Conservation (phyloP, 2,329 filamentous ascomycete genomes). For the Cytospora mali region DNA sequence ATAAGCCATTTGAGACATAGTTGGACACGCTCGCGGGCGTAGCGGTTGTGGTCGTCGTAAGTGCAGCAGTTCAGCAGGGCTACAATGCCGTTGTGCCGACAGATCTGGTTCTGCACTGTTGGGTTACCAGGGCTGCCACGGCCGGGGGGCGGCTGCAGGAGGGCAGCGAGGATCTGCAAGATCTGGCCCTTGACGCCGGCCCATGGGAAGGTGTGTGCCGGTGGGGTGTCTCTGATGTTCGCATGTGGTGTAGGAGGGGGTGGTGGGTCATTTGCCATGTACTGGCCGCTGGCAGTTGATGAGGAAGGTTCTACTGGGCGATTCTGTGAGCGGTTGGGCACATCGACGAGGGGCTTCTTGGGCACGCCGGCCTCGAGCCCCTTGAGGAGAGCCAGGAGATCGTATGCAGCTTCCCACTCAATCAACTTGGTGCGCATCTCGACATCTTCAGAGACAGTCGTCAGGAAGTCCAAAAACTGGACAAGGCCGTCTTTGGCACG, state of each 20-base stretch:
- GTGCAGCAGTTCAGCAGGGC: slow-evolving; percentile 85
- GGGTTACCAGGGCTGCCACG: slow-evolving; percentile 65
- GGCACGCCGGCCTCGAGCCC: slow-evolving; percentile 87
- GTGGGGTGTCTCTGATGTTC: slow-evolving; percentile 49
- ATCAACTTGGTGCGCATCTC: slow-evolving; percentile 84
- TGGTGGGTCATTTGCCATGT: slow-evolving; percentile 40
- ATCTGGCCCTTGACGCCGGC: slow-evolving; percentile 86
- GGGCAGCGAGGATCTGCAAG: slow-evolving; percentile 83
- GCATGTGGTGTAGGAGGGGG: slow-evolving; percentile 53
- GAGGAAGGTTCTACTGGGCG: slow-evolving; percentile 31
- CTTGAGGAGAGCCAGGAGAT: slow-evolving; percentile 83
- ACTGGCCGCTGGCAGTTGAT: slow-evolving; percentile 41
- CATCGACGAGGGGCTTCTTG: slow-evolving; percentile 70
- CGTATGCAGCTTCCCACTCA: slow-evolving; percentile 89
- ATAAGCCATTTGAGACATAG: slow-evolving; percentile 84
- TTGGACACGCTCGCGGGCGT: slow-evolving; percentile 88
- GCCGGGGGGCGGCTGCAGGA: slow-evolving; percentile 79
- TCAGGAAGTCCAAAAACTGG: slow-evolving; percentile 92
- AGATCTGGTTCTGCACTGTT: slow-evolving; percentile 84
- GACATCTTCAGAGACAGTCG: slow-evolving; percentile 81
- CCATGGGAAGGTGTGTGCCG: slow-evolving; percentile 67
- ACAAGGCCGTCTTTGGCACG: slow-evolving; percentile 92
- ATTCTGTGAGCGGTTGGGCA: slow-evolving; percentile 45
- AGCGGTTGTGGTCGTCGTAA: slow-evolving; percentile 92
- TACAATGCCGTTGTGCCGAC: slow-evolving; percentile 82